Percentiles rank a stretch among this genome's conserved stretches.
These are phyloP conservation scores for Tolypocladium album DNA, from an alignment of 2,329 filamentous ascomycete genomes.

Conservation along the genomic window DNA sequence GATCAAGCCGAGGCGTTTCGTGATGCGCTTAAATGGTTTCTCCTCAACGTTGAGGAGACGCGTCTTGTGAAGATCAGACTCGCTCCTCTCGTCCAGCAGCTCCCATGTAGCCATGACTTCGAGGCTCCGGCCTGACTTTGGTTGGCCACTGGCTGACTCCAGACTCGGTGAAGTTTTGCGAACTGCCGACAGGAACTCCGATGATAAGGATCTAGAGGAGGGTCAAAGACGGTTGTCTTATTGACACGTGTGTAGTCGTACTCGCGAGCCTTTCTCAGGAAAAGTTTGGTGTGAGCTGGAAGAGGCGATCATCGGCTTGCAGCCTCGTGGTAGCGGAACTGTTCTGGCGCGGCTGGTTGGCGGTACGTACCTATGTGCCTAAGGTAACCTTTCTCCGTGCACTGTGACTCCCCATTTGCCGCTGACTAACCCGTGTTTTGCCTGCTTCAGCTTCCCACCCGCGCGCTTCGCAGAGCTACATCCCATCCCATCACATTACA, in stretches of 20 bases:
- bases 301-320: background rate
- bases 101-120: slow-evolving; percentile 41
- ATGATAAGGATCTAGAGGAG: background rate
- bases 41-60: slow-evolving; percentile 86
- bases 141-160: background rate
- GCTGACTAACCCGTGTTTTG: background rate
- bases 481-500: background rate
- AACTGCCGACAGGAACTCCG: background rate
- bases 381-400: too few relatives aligned
- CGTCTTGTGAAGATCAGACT: slow-evolving; percentile 76
- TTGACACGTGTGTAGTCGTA: background rate
- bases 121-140: background rate
- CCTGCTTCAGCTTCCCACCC: background rate
- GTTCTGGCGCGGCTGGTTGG: background rate
- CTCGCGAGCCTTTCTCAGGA: background rate
- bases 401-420: too few relatives aligned
- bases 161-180: background rate
- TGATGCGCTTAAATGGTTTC: slow-evolving; percentile 81
- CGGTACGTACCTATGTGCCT: too few relatives aligned
- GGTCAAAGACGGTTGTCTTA: background rate
- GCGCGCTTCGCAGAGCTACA: background rate
- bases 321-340: background rate
- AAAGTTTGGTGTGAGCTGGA: background rate
- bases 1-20: slow-evolving; percentile 64
- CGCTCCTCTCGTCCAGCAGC: slow-evolving; percentile 63